Conservation (phyloP, 441 rosid species). For the Adansonia gregorii region DNA sequence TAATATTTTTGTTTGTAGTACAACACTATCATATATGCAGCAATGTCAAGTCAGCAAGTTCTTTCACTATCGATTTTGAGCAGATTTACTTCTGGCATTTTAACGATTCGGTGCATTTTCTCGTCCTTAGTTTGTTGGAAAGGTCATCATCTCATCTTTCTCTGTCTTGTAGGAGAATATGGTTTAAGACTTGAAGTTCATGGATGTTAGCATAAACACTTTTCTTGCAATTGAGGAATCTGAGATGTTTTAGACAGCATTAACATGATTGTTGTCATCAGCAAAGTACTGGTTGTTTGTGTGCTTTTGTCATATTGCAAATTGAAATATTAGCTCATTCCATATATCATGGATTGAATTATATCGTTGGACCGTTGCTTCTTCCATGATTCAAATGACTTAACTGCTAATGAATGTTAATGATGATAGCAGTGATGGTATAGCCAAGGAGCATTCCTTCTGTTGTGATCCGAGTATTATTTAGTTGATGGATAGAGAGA, state of each 20-base stretch:
- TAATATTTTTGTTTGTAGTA: slow-evolving; percentile 16
- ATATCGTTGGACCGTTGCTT: neutral
- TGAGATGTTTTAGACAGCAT: neutral
- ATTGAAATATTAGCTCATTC: neutral
- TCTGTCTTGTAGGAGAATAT: neutral
- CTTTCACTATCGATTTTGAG: slow-evolving; percentile 12
- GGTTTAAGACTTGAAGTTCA: neutral
- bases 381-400: neutral
- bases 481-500: neutral
- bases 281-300: neutral
- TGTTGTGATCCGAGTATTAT: neutral
- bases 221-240: neutral
- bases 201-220: neutral
- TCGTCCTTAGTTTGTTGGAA: neutral
- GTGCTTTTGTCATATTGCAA: neutral
- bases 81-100: neutral
- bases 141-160: neutral
- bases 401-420: neutral
- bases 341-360: neutral
- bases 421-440: neutral
- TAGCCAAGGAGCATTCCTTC: neutral
- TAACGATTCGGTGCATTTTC: neutral
- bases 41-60: slow-evolving; percentile 22
- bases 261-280: neutral
- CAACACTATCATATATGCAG: slow-evolving; percentile 29